Conservation (phyloP, 164 flowering plant species). For the Aristolochia fimbriata region DNA sequence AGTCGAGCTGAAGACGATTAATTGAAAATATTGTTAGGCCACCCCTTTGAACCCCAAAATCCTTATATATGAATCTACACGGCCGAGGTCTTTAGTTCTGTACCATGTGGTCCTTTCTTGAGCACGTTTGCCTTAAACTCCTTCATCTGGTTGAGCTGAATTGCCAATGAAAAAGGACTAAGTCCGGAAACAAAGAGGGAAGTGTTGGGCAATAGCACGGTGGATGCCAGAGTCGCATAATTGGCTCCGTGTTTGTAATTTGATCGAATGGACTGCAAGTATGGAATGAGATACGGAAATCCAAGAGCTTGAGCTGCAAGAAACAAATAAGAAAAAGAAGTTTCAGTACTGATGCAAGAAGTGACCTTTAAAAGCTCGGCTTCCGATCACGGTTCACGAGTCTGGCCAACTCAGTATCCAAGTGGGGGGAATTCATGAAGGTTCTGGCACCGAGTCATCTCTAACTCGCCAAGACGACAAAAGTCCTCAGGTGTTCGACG, state of each 20-base stretch:
- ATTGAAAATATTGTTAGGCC: background rate
- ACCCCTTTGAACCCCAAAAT: background rate
- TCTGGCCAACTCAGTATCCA: too few species aligned
- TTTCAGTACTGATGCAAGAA: too few species aligned
- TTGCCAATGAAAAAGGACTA: conserved; percentile 81
- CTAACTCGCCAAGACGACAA: too few species aligned
- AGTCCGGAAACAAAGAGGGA: conserved; percentile 74
- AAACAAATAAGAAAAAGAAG: too few species aligned
- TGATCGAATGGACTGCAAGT: conserved; percentile 71
- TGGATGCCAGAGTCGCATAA: conserved; percentile 81
- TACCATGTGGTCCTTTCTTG: conserved; percentile 24
- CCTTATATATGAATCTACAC: background rate
- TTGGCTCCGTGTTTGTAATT: conserved; percentile 76
- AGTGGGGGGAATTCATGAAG: too few species aligned
- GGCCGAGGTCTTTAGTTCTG: background rate
- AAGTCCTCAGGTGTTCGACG: too few species aligned
- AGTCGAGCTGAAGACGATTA: conserved; percentile 12
- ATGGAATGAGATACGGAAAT: conserved; percentile 72
- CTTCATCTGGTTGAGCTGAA: conserved; percentile 92
- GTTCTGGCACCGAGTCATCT: too few species aligned
- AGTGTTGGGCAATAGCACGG: conserved; percentile 71
- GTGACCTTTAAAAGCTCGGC: too few species aligned
- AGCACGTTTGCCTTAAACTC: conserved; percentile 45
- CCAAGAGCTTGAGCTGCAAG: conserved; percentile 73
- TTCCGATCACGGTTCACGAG: too few species aligned